Evolutionary conservation across 1,284 basidiomycete species (phyloP).

Genomic region (Marasmius oreades): DNA sequence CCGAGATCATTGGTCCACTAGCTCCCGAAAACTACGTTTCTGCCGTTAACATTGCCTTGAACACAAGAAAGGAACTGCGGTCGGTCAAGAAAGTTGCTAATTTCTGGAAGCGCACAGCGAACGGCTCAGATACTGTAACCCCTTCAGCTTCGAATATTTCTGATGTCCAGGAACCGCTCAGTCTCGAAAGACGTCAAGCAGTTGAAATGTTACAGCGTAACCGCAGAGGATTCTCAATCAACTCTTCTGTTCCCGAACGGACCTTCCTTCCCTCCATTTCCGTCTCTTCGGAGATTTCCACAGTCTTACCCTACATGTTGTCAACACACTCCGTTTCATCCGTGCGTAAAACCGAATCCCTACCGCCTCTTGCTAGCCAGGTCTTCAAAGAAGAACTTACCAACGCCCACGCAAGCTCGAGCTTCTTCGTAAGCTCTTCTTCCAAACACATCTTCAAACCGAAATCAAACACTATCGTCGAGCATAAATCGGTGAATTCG

Average conservation of each 20-base stretch:
- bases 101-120: constrained; percentile 38
- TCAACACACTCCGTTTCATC: neutral
- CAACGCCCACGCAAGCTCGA: constrained; percentile 8
- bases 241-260: neutral
- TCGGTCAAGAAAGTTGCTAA: constrained; percentile 31
- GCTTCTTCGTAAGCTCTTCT: constrained; percentile 8
- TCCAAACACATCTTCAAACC: constrained; percentile 2
- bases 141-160: constrained; percentile 38
- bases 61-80: constrained; percentile 29
- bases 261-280: neutral
- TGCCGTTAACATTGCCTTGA: constrained; percentile 35
- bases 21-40: constrained; percentile 37
- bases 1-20: constrained; percentile 27
- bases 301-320: neutral
- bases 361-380: constrained; percentile 22
- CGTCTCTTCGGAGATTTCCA: constrained; percentile 1
- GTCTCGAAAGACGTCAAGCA: constrained; percentile 8
- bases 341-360: neutral
- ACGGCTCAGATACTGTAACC: constrained; percentile 27
- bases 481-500: neutral
- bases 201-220: constrained; percentile 6
- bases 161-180: constrained; percentile 24
- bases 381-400: constrained; percentile 20
- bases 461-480: neutral
- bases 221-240: neutral